Evolutionary conservation across 2,329 filamentous ascomycete species (phyloP), one percentile per base, ranked within the genome.

Genomic region (Trichoderma koningii): DNA sequence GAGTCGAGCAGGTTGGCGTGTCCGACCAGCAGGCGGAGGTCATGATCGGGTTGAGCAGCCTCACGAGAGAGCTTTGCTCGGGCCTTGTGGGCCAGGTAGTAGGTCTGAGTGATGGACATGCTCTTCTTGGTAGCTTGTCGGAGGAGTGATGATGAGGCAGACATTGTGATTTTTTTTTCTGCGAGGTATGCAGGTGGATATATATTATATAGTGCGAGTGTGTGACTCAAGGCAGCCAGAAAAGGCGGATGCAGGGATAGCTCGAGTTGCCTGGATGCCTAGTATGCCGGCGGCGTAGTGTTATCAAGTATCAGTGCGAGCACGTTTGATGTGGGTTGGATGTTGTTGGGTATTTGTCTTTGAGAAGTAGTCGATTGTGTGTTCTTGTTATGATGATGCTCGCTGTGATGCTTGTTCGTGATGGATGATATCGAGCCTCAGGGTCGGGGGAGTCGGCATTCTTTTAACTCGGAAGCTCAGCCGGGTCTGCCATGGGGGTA

Each of bases 81-180:
- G 76, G 95, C 95, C 80, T 93, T 94, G 85, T 97, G 93, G 77
- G 95, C 95, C 73, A 98, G 90, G 83, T 92, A 97, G 89, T 98
- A 99, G 68, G 94, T 98, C 81, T 97, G 93, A 30, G 94, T 96
- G 82, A 98, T 90, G 77, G 91, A 96, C 95, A 98, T 98, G 81
- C 90, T 93, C 80, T 93, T 91, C 82, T 90, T 84, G 70, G 80
- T 78, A 57, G 81, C 70, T 65, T 70, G 63, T 55, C 73, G 73
- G 67, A 71, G 70, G 63, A 75, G 72, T 68, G 74, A 70, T 69
- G 71, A 67, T 64, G 72, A 67, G 60, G 75, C 69, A 65, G 75
- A 73, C 74, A 77, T 76, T 55, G 63, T 74, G 70, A 67, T 3
- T 38, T 38, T 38, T 38, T 38, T 38, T 38, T 66, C 44, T 63